phyloP scores from a whole-genome alignment of 2,329 filamentous ascomycete genomes.

The Aspergillus awamori region DNA sequence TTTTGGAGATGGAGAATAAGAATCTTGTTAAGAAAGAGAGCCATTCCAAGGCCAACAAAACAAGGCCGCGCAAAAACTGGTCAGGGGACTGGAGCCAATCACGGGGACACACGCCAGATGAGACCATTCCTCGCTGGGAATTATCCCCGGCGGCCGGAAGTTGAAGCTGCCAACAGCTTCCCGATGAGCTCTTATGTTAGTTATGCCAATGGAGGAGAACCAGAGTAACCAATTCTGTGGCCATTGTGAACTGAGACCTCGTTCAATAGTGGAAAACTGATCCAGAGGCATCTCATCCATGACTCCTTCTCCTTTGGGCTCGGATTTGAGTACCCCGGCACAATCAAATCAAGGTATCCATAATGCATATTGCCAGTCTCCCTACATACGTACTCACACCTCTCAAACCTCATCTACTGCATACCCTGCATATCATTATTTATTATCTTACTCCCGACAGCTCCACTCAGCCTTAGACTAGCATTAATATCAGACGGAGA shows the following conservation, averaged over 20 bases:
- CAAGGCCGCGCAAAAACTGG: neutral
- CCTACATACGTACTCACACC: neutral
- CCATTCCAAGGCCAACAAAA: neutral
- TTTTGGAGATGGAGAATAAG: too few relatives aligned
- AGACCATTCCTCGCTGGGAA: neutral
- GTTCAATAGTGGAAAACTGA: too few relatives aligned
- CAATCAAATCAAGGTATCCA: too few relatives aligned
- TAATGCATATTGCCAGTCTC: too few relatives aligned
- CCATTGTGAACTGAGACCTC: too few relatives aligned
- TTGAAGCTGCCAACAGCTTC: neutral
- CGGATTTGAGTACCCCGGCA: too few relatives aligned
- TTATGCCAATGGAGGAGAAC: too few relatives aligned
- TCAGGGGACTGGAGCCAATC: neutral
- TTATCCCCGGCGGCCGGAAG: neutral
- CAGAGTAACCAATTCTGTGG: too few relatives aligned
- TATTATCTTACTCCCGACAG: neutral
- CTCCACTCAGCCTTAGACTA: neutral
- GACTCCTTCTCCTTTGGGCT: too few relatives aligned
- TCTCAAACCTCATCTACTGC: neutral
- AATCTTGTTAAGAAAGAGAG: too few relatives aligned
- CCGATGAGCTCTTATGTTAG: neutral
- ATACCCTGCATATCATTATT: neutral
- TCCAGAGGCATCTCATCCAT: too few relatives aligned
- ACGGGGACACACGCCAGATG: neutral
- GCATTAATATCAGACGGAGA: neutral